phyloP scores from a whole-genome alignment of 257 asterid species.

The Penstemon barbatus region DNA sequence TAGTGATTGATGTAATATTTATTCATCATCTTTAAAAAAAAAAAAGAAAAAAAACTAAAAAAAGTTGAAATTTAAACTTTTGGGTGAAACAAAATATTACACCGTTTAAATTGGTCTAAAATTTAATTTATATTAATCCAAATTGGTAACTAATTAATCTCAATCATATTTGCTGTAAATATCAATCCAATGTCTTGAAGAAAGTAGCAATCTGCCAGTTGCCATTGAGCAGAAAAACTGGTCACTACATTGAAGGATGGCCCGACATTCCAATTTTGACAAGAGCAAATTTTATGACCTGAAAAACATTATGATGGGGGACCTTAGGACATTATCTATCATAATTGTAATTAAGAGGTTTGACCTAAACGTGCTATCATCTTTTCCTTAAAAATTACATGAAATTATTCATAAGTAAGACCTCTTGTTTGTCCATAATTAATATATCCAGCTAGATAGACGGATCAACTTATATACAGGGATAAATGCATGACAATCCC shows the following conservation, averaged over 20 bases:
- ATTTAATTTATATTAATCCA: too few species aligned
- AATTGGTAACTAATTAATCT: too few species aligned
- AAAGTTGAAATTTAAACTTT: too few species aligned
- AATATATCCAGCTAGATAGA: background rate
- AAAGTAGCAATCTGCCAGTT: conserved; percentile 37
- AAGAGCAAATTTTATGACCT: conserved; percentile 21
- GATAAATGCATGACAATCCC: too few species aligned
- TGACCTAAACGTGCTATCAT: conserved; percentile 35
- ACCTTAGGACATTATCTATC: conserved; percentile 32
- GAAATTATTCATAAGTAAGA: conserved; percentile 29
- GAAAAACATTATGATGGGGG: conserved; percentile 36
- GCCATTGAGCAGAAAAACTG: conserved; percentile 27
- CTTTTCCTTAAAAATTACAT: conserved; percentile 11
- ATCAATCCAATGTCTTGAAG: conserved; percentile 7
- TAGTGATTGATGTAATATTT: too few species aligned
- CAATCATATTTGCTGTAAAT: background rate
- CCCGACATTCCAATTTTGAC: conserved; percentile 39
- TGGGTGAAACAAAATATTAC: too few species aligned
- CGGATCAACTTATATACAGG: too few species aligned
- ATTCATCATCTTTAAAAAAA: too few species aligned
- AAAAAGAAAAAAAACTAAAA: too few species aligned
- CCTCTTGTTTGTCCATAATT: conserved; percentile 24
- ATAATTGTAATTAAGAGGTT: conserved; percentile 42
- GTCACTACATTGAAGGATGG: conserved; percentile 29
- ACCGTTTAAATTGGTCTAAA: too few species aligned